A percentile compares a stretch with the other conserved stretches of the same genome.
Conservation (phyloP, 805 yeast genomes). For the Alloascoidea africana region DNA sequence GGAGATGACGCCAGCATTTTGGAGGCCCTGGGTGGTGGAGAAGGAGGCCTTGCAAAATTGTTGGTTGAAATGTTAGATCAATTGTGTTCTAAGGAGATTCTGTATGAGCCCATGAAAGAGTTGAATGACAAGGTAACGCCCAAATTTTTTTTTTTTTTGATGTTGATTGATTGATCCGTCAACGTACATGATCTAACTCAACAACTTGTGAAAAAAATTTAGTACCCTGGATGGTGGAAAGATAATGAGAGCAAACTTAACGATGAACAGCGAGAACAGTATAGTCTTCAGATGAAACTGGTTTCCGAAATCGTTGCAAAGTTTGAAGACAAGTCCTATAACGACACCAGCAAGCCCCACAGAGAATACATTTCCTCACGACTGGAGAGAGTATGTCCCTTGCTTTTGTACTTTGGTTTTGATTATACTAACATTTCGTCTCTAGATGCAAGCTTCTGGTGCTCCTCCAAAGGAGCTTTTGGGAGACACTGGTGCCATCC, state of each 20-base stretch:
- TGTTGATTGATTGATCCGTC: too few species aligned
- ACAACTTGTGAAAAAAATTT: too few species aligned
- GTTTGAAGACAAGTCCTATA: slow-evolving; percentile 53
- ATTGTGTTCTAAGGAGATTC: slow-evolving; percentile 68
- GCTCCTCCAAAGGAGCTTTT: slow-evolving; percentile 69
- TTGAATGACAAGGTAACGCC: slow-evolving; percentile 41
- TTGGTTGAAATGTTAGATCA: slow-evolving; percentile 66
- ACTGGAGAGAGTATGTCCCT: slow-evolving; percentile 34
- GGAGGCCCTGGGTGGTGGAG: slow-evolving; percentile 28
- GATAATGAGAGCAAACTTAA: slow-evolving; percentile 30
- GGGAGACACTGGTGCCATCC: slow-evolving; percentile 33
- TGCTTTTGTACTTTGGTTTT: not conserved
- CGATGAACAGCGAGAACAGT: slow-evolving; percentile 34
- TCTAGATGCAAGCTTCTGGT: slow-evolving; percentile 45
- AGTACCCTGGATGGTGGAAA: slow-evolving; percentile 53
- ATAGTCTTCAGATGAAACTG: slow-evolving; percentile 44
- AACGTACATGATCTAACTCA: too few species aligned
- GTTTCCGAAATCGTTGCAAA: slow-evolving; percentile 44
- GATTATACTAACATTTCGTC: not conserved
- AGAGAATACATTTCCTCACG: slow-evolving; percentile 38
- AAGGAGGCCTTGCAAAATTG: slow-evolving; percentile 47
- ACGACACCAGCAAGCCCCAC: slow-evolving; percentile 27
- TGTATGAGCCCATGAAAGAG: slow-evolving; percentile 81
- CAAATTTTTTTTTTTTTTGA: too few species aligned
- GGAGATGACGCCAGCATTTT: slow-evolving; percentile 20